Evolutionary conservation across 2,329 filamentous ascomycete genomes (phyloP), one percentile per base, ranked within the genome.

Genomic region (Decorospora gaudefroyi): DNA sequence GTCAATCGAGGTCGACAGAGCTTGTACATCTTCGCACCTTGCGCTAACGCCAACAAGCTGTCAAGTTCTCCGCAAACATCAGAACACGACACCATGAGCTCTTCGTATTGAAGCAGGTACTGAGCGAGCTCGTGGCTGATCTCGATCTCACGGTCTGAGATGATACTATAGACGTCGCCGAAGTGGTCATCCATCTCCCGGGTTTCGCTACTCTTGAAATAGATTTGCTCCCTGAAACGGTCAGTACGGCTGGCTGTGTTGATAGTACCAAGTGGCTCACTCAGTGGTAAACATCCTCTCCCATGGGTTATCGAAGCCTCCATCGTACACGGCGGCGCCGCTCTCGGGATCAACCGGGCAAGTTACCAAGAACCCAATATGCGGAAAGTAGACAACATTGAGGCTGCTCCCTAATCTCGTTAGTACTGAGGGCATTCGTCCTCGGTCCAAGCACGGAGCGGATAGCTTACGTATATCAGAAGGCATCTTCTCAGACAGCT

Each of bases 141-240:
- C 56, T 96, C 88, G 30, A 96, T 91, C 66, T 99, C 92, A 42
- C 83, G 83, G 61, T 96, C 91, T 87, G 88, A 87, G 42, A 99
- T 96, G 44, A 83, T 78, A 25, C 87, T 84, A 59, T 92, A 92
- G 19, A 95, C 79, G 66, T 97, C 92, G 8, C 93, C 93, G 54
- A 90, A 85, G 43, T 86, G 80, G 7, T 80, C 76, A 61, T 97
- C 92, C 70, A 99, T 80, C 51, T 91, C 84, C 45, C 75, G 78
- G 85, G 95, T 95, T 43, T 85, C 79, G 4, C 72, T 76, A 53
- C 91, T 96, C 66, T 97, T 99, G 75, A 91, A 97, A 67, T 93
- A 96, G 0, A 83, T 83, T 37, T 81, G 76, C 2, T 80, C 82
- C 34, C 58, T 61, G 8, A 8, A 3, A 18, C 5, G 17, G 19